These are phyloP conservation scores for Tolypocladium inflatum DNA, from an alignment of 2,329 filamentous ascomycete genomes.

Conservation along the genomic window DNA sequence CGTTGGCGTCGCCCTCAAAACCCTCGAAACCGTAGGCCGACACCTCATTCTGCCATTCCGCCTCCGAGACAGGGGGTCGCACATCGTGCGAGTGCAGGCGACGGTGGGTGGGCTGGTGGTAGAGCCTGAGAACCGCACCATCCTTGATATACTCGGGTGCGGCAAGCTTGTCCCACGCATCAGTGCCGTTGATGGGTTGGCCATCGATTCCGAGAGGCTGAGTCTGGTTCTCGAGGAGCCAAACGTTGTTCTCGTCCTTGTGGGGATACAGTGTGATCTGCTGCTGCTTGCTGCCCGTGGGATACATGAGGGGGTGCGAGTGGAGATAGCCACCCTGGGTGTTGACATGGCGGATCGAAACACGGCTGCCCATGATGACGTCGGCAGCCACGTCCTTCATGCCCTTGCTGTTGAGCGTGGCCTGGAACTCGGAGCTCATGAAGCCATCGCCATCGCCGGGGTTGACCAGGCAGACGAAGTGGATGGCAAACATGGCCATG, in stretches of 20 bases:
- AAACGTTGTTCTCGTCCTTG: conserved; percentile 98
- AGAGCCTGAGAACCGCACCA: conserved; percentile 72
- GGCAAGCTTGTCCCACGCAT: conserved; percentile 69
- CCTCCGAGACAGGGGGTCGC: conserved; percentile 75
- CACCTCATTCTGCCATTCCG: conserved; percentile 91
- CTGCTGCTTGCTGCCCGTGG: conserved; percentile 93
- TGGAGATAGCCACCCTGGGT: conserved; percentile 97
- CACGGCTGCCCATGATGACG: conserved; percentile 77
- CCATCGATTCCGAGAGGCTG: conserved; percentile 73
- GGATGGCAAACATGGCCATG: conserved; percentile 93
- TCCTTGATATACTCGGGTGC: conserved; percentile 59
- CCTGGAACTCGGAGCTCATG: conserved; percentile 99
- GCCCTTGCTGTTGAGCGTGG: conserved; percentile 88
- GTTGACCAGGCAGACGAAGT: conserved; percentile 88
- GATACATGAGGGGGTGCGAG: conserved; percentile 96
- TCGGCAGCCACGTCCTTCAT: conserved; percentile 95
- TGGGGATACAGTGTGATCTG: conserved; percentile 97
- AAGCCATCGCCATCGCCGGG: conserved; percentile 97
- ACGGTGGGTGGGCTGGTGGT: conserved; percentile 74
- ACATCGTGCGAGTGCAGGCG: conserved; percentile 95
- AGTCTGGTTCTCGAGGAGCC: conserved; percentile 91
- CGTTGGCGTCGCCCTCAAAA: conserved; percentile 93
- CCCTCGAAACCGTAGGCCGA: conserved; percentile 97
- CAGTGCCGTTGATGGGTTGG: conserved; percentile 67
- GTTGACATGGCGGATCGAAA: conserved; percentile 86